Percentiles rank a stretch among this genome's conserved stretches.
phyloP scores from a whole-genome alignment of 192 early-diverging fungal species.

The Spizellomyces sp. region DNA sequence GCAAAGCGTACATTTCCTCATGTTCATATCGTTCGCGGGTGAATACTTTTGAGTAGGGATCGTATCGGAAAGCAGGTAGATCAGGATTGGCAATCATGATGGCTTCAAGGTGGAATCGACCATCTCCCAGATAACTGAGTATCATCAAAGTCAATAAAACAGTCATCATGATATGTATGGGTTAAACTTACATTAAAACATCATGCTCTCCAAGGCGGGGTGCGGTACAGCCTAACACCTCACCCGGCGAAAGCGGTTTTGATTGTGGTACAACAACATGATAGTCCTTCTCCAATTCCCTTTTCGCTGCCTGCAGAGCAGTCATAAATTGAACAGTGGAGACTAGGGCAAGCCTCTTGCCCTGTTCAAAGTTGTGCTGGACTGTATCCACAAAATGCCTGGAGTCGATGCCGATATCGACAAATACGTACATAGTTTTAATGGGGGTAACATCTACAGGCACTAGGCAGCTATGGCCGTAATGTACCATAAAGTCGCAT shows the following conservation, averaged over 20 bases:
- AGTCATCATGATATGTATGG: not conserved
- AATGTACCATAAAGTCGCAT: constrained; percentile 98
- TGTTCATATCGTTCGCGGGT: constrained; percentile 95
- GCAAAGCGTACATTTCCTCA: constrained; percentile 83
- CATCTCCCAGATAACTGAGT: constrained; percentile 74
- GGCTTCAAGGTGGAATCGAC: constrained; percentile 96
- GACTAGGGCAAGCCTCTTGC: constrained; percentile 73
- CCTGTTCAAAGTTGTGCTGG: constrained; percentile 79
- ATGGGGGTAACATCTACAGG: constrained; percentile 93
- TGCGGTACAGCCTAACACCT: constrained; percentile 94
- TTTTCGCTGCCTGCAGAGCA: constrained; percentile 74
- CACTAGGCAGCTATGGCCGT: constrained; percentile 95
- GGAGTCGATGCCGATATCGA: constrained; percentile 95
- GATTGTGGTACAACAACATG: constrained; percentile 82
- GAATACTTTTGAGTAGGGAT: constrained; percentile 91
- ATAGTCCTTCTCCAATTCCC: constrained; percentile 66
- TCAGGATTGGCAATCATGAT: constrained; percentile 98
- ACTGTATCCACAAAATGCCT: constrained; percentile 92
- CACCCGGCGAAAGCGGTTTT: constrained; percentile 93
- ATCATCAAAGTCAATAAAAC: not conserved
- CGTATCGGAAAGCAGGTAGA: constrained; percentile 88
- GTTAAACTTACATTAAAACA: constrained; percentile 63
- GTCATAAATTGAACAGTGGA: constrained; percentile 94
- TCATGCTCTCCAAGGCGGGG: constrained; percentile 78
- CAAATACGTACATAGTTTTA: constrained; percentile 98